Evolutionary conservation across 2,329 filamentous ascomycete genomes (phyloP).

Genomic region (Ophiostoma quercus): DNA sequence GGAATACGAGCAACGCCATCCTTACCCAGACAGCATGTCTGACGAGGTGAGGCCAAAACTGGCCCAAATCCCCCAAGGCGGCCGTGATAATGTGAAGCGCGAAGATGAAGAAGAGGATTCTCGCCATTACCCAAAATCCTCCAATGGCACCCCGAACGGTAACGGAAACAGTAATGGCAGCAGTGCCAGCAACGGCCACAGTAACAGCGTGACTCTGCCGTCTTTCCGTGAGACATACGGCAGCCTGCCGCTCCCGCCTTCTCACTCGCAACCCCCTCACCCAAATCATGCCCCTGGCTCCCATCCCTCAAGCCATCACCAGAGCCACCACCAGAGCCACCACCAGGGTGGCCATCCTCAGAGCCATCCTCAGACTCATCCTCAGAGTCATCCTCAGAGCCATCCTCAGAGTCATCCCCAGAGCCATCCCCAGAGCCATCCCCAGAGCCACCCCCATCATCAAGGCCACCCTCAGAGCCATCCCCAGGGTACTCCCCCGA

Average conservation of each 20-base stretch:
- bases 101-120: constrained; percentile 27
- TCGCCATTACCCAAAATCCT: constrained; percentile 21
- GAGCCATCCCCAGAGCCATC: background rate
- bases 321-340: background rate
- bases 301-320: constrained; percentile 17
- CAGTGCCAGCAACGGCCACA: constrained; percentile 6
- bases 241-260: constrained; percentile 19
- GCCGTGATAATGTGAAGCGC: constrained; percentile 20
- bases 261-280: constrained; percentile 15
- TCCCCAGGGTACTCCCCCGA: background rate
- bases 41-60: constrained; percentile 26
- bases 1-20: constrained; percentile 20
- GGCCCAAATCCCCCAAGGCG: constrained; percentile 24
- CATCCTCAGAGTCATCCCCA: background rate
- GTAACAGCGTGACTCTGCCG: constrained; percentile 24
- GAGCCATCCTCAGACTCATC: background rate
- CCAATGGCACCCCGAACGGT: constrained; percentile 4
- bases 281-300: constrained; percentile 5
- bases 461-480: constrained; percentile 33
- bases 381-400: background rate
- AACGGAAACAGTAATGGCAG: background rate
- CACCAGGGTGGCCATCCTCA: background rate
- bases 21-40: constrained; percentile 26
- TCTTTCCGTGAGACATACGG: constrained; percentile 28
- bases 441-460: constrained; percentile 24